Evolutionary conservation across 2,329 filamentous ascomycete genomes (phyloP), one percentile per base, ranked within the genome.

Genomic region (Colletotrichum abscissum): DNA sequence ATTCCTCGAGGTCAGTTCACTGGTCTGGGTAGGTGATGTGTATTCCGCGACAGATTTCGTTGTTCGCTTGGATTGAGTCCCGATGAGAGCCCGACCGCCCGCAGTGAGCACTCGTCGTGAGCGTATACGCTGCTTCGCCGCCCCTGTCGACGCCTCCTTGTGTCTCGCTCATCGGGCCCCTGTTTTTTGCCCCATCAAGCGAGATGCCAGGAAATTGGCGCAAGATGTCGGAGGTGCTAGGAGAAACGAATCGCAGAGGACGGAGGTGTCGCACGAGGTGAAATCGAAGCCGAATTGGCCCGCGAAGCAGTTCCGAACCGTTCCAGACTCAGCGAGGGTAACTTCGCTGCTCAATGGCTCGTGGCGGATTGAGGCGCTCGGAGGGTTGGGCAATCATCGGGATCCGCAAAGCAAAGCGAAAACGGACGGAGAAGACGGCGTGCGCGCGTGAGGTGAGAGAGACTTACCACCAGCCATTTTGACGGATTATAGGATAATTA

Each of bases 391-490:
- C 22, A 14, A 33, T 64, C 52, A 52, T 59, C 52, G 63, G 56
- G 35, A 58, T 70, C 69, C 71, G 67, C 46, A 55, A 71, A 73
- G 60, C 70, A 69, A 46, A 19, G 46, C 65, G 60, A 66, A 49
- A 28, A 38, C 42, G 42, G 33, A 52, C 16, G 49, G 26, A 49
- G 19, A 24, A 28, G 30, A 35, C 33, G 33, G 11, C 33, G 14
- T 6, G 14, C 38, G 46, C 64, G 63, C 57, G 64, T 35, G 56
- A n/a, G 28, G 35, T 19, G 14, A 14, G 22, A 56, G 38, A 35
- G 14, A 86, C 84, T 85, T 83, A 86, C 84, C 84, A 78, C 83
- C 83, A 82, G 84, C 84, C 84, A 86, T 86, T 82, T 80, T 85
- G 74, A 65, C 63, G 69, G 72, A 71, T 68, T 67, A 66, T 58